phyloP scores from a whole-genome alignment of 768 basidiomycete genomes.

The Boletus vinaceobasis region DNA sequence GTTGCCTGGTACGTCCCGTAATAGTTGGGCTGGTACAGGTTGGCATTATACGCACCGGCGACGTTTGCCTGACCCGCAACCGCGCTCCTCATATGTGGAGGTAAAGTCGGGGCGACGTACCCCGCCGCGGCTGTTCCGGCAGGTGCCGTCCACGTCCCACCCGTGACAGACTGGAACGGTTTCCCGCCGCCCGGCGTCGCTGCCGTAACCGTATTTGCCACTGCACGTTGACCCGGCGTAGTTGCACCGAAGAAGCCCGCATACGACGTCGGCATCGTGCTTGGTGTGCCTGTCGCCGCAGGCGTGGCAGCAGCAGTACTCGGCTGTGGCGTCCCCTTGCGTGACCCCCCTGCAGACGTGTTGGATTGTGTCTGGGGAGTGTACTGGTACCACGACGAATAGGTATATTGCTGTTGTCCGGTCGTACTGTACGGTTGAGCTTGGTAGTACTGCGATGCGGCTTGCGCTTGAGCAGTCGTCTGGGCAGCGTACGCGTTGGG shows the following conservation, averaged over 20 bases:
- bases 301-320: conserved; percentile 24
- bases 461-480: conserved; percentile 25
- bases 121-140: conserved; percentile 20
- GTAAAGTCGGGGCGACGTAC: conserved; percentile 37
- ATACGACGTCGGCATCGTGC: conserved; percentile 35
- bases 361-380: conserved; percentile 30
- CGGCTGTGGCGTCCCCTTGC: conserved; percentile 46
- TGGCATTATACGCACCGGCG: conserved; percentile 15
- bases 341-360: conserved; percentile 30
- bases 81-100: conserved; percentile 37
- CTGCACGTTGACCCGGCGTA: conserved; percentile 42
- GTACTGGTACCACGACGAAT: conserved; percentile 45
- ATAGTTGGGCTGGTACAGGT: conserved; percentile 30
- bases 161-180: conserved; percentile 28
- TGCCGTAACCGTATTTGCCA: conserved; percentile 51
- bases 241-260: conserved; percentile 38
- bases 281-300: conserved; percentile 23
- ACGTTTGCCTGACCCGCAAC: conserved; percentile 23
- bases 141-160: conserved; percentile 27
- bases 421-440: conserved; percentile 34
- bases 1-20: conserved; percentile 33
- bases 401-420: conserved; percentile 41
- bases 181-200: conserved; percentile 25
- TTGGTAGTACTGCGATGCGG: conserved; percentile 35
- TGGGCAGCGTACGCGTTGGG: conserved; percentile 26